Evolutionary conservation across 2,329 filamentous ascomycete species (phyloP).

Genomic region (Arthroderma sp.): DNA sequence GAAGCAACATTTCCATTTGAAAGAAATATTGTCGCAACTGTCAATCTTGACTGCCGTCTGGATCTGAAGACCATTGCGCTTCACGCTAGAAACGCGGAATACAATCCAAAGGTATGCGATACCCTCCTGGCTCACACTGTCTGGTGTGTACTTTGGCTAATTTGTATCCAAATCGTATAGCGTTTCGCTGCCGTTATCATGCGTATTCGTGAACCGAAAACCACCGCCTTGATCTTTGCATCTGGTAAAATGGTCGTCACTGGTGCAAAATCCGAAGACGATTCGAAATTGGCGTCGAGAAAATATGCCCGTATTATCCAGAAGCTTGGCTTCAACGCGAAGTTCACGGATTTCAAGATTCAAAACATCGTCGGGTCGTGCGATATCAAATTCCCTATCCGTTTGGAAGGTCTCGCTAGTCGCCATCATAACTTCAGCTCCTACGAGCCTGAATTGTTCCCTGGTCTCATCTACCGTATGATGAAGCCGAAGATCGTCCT

Average conservation of each 20-base stretch:
- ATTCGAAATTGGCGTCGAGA: conserved; percentile 88
- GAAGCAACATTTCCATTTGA: conserved; percentile 32
- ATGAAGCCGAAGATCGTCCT: conserved; percentile 99
- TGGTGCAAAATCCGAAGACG: conserved; percentile 93
- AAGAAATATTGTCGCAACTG: conserved; percentile 97
- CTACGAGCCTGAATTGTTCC: conserved; percentile 96
- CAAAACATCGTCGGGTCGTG: conserved; percentile 98
- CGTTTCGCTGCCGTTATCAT: conserved; percentile 99
- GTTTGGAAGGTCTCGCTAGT: conserved; percentile 85
- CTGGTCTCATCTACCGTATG: conserved; percentile 99
- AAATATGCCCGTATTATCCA: conserved; percentile 99
- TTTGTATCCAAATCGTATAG: conserved; percentile 34
- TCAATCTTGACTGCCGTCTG: conserved; percentile 93
- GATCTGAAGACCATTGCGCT: conserved; percentile 98
- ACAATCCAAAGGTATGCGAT: conserved; percentile 80
- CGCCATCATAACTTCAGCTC: conserved; percentile 99
- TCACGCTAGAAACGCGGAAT: conserved; percentile 95
- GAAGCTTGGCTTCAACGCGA: conserved; percentile 98
- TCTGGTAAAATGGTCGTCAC: conserved; percentile 99
- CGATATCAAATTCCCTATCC: conserved; percentile 98
- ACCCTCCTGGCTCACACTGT: neutral
- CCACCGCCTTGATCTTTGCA: conserved; percentile 93
- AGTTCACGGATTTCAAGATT: conserved; percentile 99
- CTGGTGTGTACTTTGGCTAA: neutral
- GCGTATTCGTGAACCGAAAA: conserved; percentile 98